These are phyloP conservation scores for Adansonia madagascariensis DNA, from an alignment of 441 rosid genomes.

Conservation along the genomic window DNA sequence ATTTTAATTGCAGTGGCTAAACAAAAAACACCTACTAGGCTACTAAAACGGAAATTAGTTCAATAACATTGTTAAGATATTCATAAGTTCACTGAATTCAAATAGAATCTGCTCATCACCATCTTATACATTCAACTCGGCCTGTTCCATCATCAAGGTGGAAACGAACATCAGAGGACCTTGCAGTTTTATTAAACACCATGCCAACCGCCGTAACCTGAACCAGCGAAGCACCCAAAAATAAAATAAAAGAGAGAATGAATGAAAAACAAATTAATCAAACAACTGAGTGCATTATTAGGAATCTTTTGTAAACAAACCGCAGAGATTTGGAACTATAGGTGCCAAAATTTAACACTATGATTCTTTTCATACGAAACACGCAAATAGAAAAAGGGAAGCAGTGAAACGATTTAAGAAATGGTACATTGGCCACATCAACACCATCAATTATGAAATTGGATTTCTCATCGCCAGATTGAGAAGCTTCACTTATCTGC, in stretches of 20 bases:
- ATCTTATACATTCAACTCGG: constrained; percentile 69
- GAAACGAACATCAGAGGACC: constrained; percentile 72
- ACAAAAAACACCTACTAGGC: neutral
- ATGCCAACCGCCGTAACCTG: constrained; percentile 82
- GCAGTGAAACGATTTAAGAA: neutral
- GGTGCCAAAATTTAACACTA: neutral
- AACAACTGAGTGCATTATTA: neutral
- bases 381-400: neutral
- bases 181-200: constrained; percentile 62
- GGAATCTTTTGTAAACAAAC: neutral
- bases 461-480: constrained; percentile 78
- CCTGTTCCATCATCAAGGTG: constrained; percentile 89
- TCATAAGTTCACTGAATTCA: constrained; percentile 12
- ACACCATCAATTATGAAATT: constrained; percentile 63
- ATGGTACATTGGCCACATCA: constrained; percentile 63
- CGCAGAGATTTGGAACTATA: neutral
- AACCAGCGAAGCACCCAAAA: constrained; percentile 9
- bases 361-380: constrained; percentile 3
- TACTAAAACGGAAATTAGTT: neutral
- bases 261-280: neutral
- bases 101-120: constrained; percentile 46
- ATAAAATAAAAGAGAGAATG: neutral
- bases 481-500: constrained; percentile 77
- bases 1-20: neutral
- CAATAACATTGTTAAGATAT: neutral